Conservation (phyloP, 208 protist genomes). For the Crithidia thermophila region DNA sequence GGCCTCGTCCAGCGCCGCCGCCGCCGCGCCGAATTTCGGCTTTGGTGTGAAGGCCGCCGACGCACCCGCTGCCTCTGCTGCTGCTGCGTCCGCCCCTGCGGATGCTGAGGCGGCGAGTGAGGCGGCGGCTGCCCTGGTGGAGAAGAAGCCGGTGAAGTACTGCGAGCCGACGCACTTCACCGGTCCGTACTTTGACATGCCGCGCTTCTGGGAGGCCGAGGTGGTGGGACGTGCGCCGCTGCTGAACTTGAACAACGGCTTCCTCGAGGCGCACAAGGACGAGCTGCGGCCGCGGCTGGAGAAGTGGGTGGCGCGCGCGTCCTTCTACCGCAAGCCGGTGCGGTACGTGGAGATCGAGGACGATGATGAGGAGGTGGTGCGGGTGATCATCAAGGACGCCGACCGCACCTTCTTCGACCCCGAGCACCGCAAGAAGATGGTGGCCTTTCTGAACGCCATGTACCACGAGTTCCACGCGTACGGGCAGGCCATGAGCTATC, state of each 20-base stretch:
- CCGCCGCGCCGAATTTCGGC: constrained; percentile 23
- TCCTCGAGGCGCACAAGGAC: constrained; percentile 66
- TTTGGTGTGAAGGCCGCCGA: constrained; percentile 25
- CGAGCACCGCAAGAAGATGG: constrained; percentile 76
- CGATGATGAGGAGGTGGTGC: constrained; percentile 85
- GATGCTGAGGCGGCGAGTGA: background rate
- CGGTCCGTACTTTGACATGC: constrained; percentile 82
- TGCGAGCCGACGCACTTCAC: constrained; percentile 78
- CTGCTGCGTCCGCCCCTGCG: background rate
- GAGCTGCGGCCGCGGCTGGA: constrained; percentile 61
- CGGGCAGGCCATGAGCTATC: constrained; percentile 92
- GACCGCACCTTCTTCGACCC: constrained; percentile 84
- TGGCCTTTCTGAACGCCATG: constrained; percentile 79
- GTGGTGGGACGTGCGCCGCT: constrained; percentile 71
- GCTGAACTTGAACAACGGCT: constrained; percentile 85
- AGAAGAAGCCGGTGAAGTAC: constrained; percentile 41
- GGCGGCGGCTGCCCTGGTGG: constrained; percentile 11
- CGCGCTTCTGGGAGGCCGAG: constrained; percentile 80
- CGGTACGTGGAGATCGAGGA: constrained; percentile 81
- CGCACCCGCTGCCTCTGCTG: background rate
- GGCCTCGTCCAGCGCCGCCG: background rate
- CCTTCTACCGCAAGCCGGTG: constrained; percentile 70
- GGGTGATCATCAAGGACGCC: constrained; percentile 93
- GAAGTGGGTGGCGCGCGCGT: constrained; percentile 63
- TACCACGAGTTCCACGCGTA: constrained; percentile 86